Evolutionary conservation across 1,139 yeast genomes (phyloP), one percentile per base, ranked within the genome.

Genomic region (Scheffersomyces quercinus): DNA sequence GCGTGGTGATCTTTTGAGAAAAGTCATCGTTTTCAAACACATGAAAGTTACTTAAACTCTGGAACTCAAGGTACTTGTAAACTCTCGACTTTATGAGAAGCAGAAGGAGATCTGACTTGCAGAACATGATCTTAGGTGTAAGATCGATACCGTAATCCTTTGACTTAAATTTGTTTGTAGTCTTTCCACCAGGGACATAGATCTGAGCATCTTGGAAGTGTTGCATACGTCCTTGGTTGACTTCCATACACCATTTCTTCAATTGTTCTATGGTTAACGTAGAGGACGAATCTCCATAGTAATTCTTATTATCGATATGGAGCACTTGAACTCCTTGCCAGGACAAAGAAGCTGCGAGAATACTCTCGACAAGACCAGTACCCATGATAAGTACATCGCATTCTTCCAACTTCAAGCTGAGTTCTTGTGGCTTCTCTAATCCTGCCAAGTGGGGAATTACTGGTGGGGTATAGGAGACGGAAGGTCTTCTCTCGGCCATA

Each of bases 241-340:
- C 93, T 39, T 79, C 79, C 48, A 75, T 71, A 40, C 88, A 88
- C 97, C 98, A 90, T 41, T 75, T 72, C 58, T 85, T 83, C 52
- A 90, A 67, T 64, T 91, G 96, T 54, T 88, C 96, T 40, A 89
- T 81, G 20, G 96, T 86, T 46, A 93, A 68, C 11, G 97, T 87
- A 4, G 97, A 91, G 36, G 84, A 78, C 40, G 85, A 77, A 60
- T 90, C 98, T 10, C 99, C 99, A 58, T 93, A 93, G 62, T 87
- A 85, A 32, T 80, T 76, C 56, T 88, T 85, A 44, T 82, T 73
- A 62, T 93, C 99, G 38, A 93, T 81, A 62, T 93, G 99, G 43
- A 93, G 73, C 13, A 93, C 97, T 50, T 78, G 83, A 13, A 93
- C 84, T 11, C 98, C 98, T 58, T 89, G 97, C 98, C 99, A 93